A percentile compares a stretch with the other conserved stretches of the same genome.
Evolutionary conservation across 139 green algal genomes (phyloP).

Genomic region (Penium margaritaceum): DNA sequence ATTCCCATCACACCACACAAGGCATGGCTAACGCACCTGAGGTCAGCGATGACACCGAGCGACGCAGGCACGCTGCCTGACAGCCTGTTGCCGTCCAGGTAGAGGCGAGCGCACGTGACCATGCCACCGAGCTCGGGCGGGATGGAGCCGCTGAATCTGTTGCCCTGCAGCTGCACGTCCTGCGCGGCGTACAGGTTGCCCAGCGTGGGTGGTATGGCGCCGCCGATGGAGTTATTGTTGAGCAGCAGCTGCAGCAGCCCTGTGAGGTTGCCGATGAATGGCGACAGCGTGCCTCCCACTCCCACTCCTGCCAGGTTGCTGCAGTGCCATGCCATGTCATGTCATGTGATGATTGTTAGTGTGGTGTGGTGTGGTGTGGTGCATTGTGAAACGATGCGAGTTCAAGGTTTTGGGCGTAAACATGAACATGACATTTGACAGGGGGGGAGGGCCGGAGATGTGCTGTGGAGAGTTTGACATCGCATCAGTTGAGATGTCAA

Average conservation of each 20-base stretch:
- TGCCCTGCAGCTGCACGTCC: not conserved
- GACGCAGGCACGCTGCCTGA: not conserved
- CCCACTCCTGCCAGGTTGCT: not conserved
- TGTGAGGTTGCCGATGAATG: constrained; percentile 10
- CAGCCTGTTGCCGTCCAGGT: not conserved
- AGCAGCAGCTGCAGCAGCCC: constrained; percentile 10
- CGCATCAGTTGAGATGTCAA: too few species aligned
- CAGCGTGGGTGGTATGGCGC: not conserved
- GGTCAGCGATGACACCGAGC: not conserved
- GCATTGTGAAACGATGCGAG: too few species aligned
- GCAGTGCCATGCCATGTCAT: not conserved
- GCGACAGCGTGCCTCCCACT: constrained; percentile 3
- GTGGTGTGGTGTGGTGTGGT: too few species aligned
- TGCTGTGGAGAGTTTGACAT: too few species aligned
- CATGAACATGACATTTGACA: not conserved
- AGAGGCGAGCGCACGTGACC: not conserved
- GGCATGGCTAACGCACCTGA: too few species aligned
- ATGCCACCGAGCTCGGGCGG: not conserved
- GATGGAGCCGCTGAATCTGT: not conserved
- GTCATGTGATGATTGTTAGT: too few species aligned
- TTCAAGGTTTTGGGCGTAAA: not conserved
- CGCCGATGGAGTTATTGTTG: not conserved
- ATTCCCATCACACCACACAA: too few species aligned
- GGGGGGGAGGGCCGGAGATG: not conserved
- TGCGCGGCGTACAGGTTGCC: constrained; percentile 2